Percentiles rank a stretch among this genome's conserved stretches.
phyloP scores from a whole-genome alignment of 2,329 filamentous ascomycete genomes.

The Parasarocladium wereldwijsianum region DNA sequence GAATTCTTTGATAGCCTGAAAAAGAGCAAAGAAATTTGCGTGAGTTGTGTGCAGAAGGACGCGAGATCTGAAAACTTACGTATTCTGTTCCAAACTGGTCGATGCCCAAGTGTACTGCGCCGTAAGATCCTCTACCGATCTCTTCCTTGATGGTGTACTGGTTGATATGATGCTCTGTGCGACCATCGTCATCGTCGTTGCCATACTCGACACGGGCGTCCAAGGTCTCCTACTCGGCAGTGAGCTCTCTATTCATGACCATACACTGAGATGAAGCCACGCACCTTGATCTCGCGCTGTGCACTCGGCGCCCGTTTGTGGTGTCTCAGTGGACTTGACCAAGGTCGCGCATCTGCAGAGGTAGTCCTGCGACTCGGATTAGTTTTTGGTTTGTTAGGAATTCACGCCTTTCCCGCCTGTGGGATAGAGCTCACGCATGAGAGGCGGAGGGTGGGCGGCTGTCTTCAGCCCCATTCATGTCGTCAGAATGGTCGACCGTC shows the following conservation, averaged over 20 bases:
- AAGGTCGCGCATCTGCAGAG: not conserved
- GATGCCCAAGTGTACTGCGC: constrained; percentile 75
- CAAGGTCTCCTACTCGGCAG: constrained; percentile 62
- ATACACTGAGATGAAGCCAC: not conserved
- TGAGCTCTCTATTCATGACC: constrained; percentile 5
- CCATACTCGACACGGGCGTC: constrained; percentile 79
- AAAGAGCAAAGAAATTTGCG: not conserved
- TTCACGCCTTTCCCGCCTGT: too few species aligned
- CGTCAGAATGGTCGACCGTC: constrained; percentile 14
- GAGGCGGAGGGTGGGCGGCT: constrained; percentile 18
- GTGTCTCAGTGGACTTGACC: constrained; percentile 38
- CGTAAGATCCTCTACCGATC: constrained; percentile 93
- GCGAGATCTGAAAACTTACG: constrained; percentile 37
- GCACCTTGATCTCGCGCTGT: constrained; percentile 43
- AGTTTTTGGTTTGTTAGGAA: too few species aligned
- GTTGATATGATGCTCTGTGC: constrained; percentile 75
- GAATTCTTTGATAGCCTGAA: constrained; percentile 89
- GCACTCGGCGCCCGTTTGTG: constrained; percentile 42
- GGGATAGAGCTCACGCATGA: constrained; percentile 32
- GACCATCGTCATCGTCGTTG: constrained; percentile 71
- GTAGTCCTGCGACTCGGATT: not conserved
- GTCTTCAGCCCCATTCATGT: constrained; percentile 11
- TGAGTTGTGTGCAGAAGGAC: constrained; percentile 6
- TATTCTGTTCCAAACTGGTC: constrained; percentile 91
- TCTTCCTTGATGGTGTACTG: constrained; percentile 91